Evolutionary conservation across 164 flowering plant genomes (phyloP).

Genomic region (Magnolia officinalis): DNA sequence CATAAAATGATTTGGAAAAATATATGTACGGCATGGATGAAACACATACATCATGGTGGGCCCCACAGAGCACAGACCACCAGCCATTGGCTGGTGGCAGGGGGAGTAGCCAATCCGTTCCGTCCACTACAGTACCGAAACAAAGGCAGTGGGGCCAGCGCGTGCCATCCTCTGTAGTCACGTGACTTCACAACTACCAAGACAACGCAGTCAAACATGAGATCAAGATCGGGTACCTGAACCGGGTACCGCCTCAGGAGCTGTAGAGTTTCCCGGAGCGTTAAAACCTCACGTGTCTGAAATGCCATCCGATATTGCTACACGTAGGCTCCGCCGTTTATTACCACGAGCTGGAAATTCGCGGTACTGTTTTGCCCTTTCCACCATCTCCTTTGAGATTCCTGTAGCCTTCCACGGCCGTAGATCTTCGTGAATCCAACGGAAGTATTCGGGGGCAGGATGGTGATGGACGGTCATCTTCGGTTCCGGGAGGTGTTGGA

Average conservation of each 20-base stretch:
- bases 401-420: conserved; percentile 39
- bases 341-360: conserved; percentile 30
- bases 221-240: conserved; percentile 40
- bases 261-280: conserved; percentile 55
- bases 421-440: conserved; percentile 57
- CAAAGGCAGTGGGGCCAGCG: neutral
- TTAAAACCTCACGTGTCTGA: conserved; percentile 42
- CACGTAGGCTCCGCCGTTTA: conserved; percentile 32
- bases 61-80: too few relatives aligned
- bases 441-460: conserved; percentile 21
- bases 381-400: conserved; percentile 41
- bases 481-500: too few relatives aligned
- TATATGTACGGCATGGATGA: too few relatives aligned
- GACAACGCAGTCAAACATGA: conserved; percentile 43
- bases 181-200: conserved; percentile 20
- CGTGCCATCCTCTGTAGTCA: conserved; percentile 1
- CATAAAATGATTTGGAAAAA: too few relatives aligned
- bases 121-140: conserved; percentile 28
- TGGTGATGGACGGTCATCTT: too few relatives aligned
- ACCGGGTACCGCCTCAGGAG: conserved; percentile 44
- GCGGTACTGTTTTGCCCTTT: conserved; percentile 23
- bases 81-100: too few relatives aligned
- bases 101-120: too few relatives aligned
- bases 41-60: too few relatives aligned
- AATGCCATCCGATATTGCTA: conserved; percentile 23